Evolutionary conservation across 2,329 filamentous ascomycete genomes (phyloP), one percentile per base, ranked within the genome.

Genomic region (Aspergillus novofumigatus): DNA sequence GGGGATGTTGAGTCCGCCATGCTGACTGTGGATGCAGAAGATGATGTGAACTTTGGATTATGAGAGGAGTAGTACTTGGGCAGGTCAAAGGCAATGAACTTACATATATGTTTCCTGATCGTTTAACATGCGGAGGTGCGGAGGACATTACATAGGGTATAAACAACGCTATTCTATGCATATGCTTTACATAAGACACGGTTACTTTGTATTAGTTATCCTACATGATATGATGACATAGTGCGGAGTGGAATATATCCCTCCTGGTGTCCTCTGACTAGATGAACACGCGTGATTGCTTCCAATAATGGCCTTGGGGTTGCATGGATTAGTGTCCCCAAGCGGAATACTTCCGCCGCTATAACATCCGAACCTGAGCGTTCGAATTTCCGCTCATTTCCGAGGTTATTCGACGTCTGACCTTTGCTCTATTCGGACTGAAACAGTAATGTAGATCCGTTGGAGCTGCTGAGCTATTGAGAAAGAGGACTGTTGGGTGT

Each of bases 381-480:
- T 56, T 50, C 10, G 14, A 38, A 52, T 62, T 65, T 59, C 63
- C 63, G 63, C 61, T 44, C 41, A 21, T 65, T 65, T 60, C 63
- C 64, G 64, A 52, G 47, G 45, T 35, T n/a, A 32, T 52, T 52
- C 17, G 10, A 35, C 21, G 17, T 41, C 21, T 25, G 44, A 45
- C 29, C 11, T 35, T 35, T 14, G 32, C 32, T 35, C 11, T 35
- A 35, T 35, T 14, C 5, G 5, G 32, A 35, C 2, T 5, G 4
- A 35, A 7, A 35, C 32, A 35, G 14, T 35, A 17, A 17, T 4
- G 11, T 35, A 35, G 32, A 5, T 32, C 14, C 32, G 17, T 17
- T 3, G 32, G 14, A 35, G 32, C 14, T 35, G 4, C 32, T 17
- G 14, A 17, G 11, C 14, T 35, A 35, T 32, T 32, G 11, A 32